Conservation (phyloP, 352 stramenopile genomes). For the Globisporangium canariense region DNA sequence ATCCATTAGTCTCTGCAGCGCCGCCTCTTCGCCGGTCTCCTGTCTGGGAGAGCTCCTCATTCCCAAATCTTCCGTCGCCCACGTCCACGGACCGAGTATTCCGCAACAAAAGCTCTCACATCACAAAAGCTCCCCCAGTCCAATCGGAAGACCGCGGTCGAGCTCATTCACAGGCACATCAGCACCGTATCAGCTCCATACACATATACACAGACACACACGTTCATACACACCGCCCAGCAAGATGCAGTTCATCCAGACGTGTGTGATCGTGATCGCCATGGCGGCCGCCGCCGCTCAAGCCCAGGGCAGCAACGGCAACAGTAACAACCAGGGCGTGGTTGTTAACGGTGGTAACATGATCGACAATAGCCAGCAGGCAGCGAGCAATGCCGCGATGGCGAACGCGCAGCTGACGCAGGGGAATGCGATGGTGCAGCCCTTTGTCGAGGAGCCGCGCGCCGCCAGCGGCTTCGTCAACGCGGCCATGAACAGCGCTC, state of each 20-base stretch:
- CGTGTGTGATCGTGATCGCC: constrained; percentile 9
- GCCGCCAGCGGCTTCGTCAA: constrained; percentile 11
- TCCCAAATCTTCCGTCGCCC: not conserved
- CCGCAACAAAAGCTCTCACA: not conserved
- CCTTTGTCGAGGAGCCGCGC: constrained; percentile 2
- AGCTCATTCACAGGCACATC: constrained; percentile 4
- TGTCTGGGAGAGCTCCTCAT: not conserved
- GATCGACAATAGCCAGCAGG: not conserved
- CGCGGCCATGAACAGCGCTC: constrained; percentile 5
- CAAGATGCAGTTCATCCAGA: constrained; percentile 17
- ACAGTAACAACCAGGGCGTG: not conserved
- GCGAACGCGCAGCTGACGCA: not conserved
- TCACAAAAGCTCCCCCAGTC: not conserved
- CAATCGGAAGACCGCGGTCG: constrained; percentile 4
- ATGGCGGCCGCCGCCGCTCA: not conserved
- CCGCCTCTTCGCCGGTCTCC: not conserved
- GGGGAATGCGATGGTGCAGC: constrained; percentile 16
- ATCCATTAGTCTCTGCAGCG: not conserved
- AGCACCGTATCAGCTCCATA: not conserved
- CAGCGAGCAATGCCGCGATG: not conserved
- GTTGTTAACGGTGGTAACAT: not conserved
- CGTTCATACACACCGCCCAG: not conserved
- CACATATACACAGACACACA: not conserved
- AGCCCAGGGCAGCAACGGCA: not conserved
- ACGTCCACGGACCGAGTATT: constrained; percentile 1